Evolutionary conservation across 352 stramenopile species (phyloP).

Genomic region (Phytopythium aichiense): DNA sequence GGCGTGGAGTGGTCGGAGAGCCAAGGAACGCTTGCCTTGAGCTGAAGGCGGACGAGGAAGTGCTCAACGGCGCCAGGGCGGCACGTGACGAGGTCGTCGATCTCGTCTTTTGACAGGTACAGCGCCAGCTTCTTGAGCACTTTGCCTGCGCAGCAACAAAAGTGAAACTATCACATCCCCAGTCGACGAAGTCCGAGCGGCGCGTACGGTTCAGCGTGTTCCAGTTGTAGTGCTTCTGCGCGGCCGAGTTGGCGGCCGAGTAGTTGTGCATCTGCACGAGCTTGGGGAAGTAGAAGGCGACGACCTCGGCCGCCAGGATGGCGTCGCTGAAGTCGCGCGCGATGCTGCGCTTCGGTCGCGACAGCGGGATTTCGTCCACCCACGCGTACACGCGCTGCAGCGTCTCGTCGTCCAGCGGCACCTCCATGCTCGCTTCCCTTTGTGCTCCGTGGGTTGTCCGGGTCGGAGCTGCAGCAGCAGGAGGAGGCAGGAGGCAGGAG

Average conservation of each 20-base stretch:
- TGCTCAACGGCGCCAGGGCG: conserved; percentile 87
- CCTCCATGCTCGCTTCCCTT: conserved; percentile 30
- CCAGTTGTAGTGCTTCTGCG: conserved; percentile 97
- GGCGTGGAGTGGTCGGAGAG: background rate
- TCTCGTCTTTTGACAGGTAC: conserved; percentile 82
- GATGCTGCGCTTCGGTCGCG: conserved; percentile 94
- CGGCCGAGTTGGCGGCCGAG: conserved; percentile 87
- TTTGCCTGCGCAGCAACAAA: conserved; percentile 32
- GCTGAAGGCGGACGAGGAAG: conserved; percentile 87
- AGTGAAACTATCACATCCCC: conserved; percentile 4
- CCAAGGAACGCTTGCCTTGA: conserved; percentile 57
- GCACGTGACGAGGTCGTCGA: conserved; percentile 91
- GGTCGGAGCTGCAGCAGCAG: background rate
- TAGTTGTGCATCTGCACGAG: conserved; percentile 97
- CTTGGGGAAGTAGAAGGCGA: conserved; percentile 94
- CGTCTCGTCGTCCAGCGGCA: conserved; percentile 84
- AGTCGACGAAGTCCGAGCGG: background rate
- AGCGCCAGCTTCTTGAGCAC: conserved; percentile 84
- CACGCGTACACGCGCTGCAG: conserved; percentile 93
- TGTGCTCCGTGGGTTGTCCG: background rate
- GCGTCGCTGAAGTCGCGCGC: conserved; percentile 94
- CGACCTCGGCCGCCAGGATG: conserved; percentile 87
- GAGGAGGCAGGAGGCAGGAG: too few relatives aligned
- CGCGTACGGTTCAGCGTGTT: conserved; percentile 90
- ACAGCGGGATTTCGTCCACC: conserved; percentile 95